Base-by-base conservation (phyloP, 768 basidiomycete genomes). In the Rhizopogon salebrosus region DNA sequence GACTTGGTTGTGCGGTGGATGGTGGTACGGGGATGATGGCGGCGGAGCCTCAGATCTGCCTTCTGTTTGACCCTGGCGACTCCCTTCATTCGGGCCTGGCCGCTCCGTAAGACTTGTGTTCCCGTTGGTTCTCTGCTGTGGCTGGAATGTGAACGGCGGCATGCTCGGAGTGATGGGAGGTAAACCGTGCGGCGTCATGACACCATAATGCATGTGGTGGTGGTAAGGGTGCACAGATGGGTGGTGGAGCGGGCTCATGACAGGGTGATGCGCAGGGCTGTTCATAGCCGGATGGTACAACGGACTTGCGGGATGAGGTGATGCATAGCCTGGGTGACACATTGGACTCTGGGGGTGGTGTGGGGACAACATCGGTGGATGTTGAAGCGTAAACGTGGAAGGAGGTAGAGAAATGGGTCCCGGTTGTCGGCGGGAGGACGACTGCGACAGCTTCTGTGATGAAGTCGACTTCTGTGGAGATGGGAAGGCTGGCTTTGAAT, bases 131-230 rank as follows among this genome's bases (percentile, higher is more conserved):
- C 4, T 34, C 3, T 34, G 73, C 62, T 62, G 78, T 38, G 80
- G 81, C 16, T 81, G 77, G 68, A 97, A 95, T 11, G 84, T 85
- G 71, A 97, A 98, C 5, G 92, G 84, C 1, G 95, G 95, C 95
- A 98, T 98, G 55, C 88, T 89, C 0, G 95, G 94, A n/a, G 95
- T 97, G 62, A 97, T 92, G 1, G 91, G 88, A 13, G 90, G 89
- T n/a, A 93, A 72, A 0, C 89, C 88, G 57, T 85, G 81, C n/a
- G 87, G 86, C 9, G 87, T 90, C 56, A 85, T 75, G 29, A 73
- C 66, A 39, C 69, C 60, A 40, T 68, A 69, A 42, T 69, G 64
- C 24, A 61, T 52, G 35, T 54, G 53, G 45, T 48, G 54, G 46
- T 60, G 62, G 16, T 59, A 59, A 41, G 61, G 57, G 51, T 69